Evolutionary conservation across 2,329 filamentous ascomycete genomes (phyloP), one percentile per base, ranked within the genome.

Genomic region (Epichloe glyceriae): DNA sequence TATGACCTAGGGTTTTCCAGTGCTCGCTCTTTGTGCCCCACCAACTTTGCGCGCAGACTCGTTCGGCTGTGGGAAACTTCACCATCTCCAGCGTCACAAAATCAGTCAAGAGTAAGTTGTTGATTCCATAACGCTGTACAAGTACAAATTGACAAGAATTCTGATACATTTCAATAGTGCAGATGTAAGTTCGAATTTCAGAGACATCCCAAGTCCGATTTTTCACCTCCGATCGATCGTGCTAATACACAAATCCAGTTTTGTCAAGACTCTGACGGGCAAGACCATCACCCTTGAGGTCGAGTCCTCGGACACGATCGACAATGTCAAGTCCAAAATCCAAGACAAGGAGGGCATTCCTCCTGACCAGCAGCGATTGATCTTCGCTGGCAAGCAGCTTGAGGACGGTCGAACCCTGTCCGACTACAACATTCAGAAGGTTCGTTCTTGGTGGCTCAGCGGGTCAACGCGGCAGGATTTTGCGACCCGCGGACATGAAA

Each of bases 231-330:
- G 49, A 54, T 49, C 46, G 46, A 55, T 42, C 46, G 51, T 63
- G 65, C 61, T 64, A 56, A 67, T 62, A 51, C 45, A 54, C 52
- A 61, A 61, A 44, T 54, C 50, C 75, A 94, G 88, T 85, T 97
- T 97, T 86, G 91, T 97, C 79, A 97, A 96, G 86, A 96, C 91
- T 82, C 88, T 96, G 70, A 96, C 91, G 82, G 91, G 93, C 78
- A 97, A 97, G 88, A 97, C 91, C 75, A 96, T 97, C 82, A 97
- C 93, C 76, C 86, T 96, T 68, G 91, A 97, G 85, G 90, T 96
- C 73, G 91, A 96, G 85, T 95, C 89, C 69, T 88, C 83, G 70
- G 91, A 97, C 77, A 96, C 91, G 67, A 97, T 97, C 79, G 91
- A 97, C 84, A 97, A 96, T 83, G 91, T 97, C 76, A 97, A 97